These are phyloP conservation scores for Xylaria castorea DNA, from an alignment of 495 filamentous ascomycete genomes.

Conservation along the genomic window DNA sequence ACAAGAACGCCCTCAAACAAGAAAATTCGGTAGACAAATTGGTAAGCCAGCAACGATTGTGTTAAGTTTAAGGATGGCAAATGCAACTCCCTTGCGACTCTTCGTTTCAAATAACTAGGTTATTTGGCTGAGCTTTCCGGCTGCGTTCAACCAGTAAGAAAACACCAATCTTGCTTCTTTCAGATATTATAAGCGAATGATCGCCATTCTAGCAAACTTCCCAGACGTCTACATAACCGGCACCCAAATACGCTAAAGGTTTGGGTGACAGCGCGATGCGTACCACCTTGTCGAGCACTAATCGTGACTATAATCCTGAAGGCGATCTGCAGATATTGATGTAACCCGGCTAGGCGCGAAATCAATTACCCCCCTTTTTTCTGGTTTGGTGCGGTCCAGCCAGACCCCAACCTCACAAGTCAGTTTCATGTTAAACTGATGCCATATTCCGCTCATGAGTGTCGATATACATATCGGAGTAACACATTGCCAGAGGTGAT, in stretches of 20 bases:
- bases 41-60: not conserved
- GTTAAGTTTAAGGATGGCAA: not conserved
- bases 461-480: not conserved
- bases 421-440: not conserved
- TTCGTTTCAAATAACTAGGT: not conserved
- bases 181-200: constrained; percentile 24
- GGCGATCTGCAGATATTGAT: constrained; percentile 30
- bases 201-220: not conserved
- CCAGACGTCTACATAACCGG: constrained; percentile 12
- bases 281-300: constrained; percentile 21
- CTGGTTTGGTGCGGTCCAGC: constrained; percentile 1
- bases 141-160: constrained; percentile 9
- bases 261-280: constrained; percentile 25
- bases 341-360: constrained; percentile 6
- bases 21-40: not conserved
- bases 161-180: constrained; percentile 19
- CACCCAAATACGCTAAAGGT: constrained; percentile 18
- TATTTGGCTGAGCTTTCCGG: constrained; percentile 1
- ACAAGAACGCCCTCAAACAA: not conserved
- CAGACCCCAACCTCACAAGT: not conserved
- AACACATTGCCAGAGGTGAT: not conserved
- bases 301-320: constrained; percentile 15
- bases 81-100: not conserved
- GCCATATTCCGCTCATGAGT: not conserved
- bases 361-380: constrained; percentile 14